Evolutionary conservation across 306 rosid genomes (phyloP).

Genomic region (Cucurbita argyrosperma): DNA sequence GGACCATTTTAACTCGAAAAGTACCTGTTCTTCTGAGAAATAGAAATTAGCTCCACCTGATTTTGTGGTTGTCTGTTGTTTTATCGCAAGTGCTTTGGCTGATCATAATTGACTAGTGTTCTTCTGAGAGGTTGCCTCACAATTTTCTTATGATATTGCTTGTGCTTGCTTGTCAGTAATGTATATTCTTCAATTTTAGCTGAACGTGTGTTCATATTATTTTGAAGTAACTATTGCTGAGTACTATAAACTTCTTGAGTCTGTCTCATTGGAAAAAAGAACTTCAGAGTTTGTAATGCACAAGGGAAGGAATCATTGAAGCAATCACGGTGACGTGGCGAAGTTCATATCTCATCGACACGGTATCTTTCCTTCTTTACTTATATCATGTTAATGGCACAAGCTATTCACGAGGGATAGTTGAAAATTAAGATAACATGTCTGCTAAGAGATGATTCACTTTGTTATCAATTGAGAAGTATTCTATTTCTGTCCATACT

Average conservation of each 20-base stretch:
- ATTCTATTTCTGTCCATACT: too few species aligned
- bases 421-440: not conserved
- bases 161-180: not conserved
- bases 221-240: not conserved
- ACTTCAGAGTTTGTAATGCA: not conserved
- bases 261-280: not conserved
- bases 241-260: not conserved
- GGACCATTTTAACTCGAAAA: not conserved
- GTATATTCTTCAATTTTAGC: not conserved
- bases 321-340: not conserved
- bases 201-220: not conserved
- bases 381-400: not conserved
- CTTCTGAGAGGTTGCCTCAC: not conserved
- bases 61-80: not conserved
- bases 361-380: not conserved
- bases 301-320: not conserved
- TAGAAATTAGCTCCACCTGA: not conserved
- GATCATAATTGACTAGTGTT: not conserved
- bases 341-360: not conserved
- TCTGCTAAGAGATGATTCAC: not conserved
- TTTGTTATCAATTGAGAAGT: too few species aligned
- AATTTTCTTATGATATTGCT: not conserved
- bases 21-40: not conserved
- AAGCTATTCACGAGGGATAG: not conserved
- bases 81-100: not conserved